Conservation (phyloP, 2,329 filamentous ascomycete species). For the Sclerotinia glacialis region DNA sequence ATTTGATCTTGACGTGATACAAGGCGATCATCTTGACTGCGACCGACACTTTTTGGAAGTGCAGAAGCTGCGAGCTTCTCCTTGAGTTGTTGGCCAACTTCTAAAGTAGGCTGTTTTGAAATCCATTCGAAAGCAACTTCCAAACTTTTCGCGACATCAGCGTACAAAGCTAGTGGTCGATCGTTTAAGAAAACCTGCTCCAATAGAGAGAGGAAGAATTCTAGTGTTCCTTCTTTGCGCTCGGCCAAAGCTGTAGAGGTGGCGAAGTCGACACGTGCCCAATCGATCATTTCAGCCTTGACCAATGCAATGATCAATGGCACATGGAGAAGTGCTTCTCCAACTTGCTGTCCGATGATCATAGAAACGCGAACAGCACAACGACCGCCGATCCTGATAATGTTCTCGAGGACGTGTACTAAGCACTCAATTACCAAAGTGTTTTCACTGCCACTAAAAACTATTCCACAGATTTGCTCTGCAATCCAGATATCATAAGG, state of each 20-base stretch:
- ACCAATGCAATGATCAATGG: slow-evolving; percentile 57
- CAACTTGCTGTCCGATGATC: slow-evolving; percentile 56
- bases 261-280: slow-evolving; percentile 65
- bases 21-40: slow-evolving; percentile 56
- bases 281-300: slow-evolving; percentile 60
- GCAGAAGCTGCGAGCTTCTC: slow-evolving; percentile 56
- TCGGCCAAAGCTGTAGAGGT: slow-evolving; percentile 70
- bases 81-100: slow-evolving; percentile 69
- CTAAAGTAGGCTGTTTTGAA: slow-evolving; percentile 64
- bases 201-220: slow-evolving; percentile 76
- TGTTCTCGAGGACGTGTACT: slow-evolving; percentile 59
- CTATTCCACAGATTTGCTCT: slow-evolving; percentile 55
- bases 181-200: slow-evolving; percentile 77
- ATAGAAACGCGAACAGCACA: slow-evolving; percentile 53
- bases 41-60: slow-evolving; percentile 51
- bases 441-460: slow-evolving; percentile 53
- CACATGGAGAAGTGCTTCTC: slow-evolving; percentile 54
- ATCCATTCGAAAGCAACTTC: slow-evolving; percentile 82
- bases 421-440: slow-evolving; percentile 58
- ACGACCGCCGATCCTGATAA: slow-evolving; percentile 56
- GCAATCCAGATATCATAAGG: slow-evolving; percentile 58
- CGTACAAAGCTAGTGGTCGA: slow-evolving; percentile 72
- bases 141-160: slow-evolving; percentile 81
- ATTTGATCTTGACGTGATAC: slow-evolving; percentile 73
- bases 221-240: slow-evolving; percentile 68